These are phyloP conservation scores for Quercus lobata DNA, from an alignment of 331 rosid species.

Conservation along the genomic window DNA sequence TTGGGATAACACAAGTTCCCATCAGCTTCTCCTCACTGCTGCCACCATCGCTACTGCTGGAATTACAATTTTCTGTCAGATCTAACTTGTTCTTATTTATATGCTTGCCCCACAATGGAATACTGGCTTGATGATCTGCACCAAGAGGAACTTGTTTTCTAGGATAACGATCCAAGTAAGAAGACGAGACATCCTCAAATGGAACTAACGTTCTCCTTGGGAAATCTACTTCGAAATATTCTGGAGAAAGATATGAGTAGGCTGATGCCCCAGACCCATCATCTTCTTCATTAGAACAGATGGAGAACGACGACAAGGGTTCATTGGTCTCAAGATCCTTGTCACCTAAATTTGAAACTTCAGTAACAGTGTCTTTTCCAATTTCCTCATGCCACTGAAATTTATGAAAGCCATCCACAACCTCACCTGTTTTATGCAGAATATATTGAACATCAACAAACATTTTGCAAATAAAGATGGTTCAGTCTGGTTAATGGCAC, in stretches of 20 bases:
- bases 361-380: constrained; percentile 23
- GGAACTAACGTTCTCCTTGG: constrained; percentile 31
- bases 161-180: constrained; percentile 23
- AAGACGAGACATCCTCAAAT: constrained; percentile 23
- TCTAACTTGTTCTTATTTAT: not conserved
- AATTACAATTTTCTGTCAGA: not conserved
- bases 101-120: constrained; percentile 42
- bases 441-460: constrained; percentile 3
- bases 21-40: constrained; percentile 33
- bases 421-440: constrained; percentile 25
- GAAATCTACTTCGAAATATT: constrained; percentile 27
- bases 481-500: not conserved
- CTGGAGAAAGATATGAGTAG: constrained; percentile 23
- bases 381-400: constrained; percentile 38
- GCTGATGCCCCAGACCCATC: constrained; percentile 29
- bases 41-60: constrained; percentile 1
- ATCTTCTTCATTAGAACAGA: constrained; percentile 39
- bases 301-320: constrained; percentile 13
- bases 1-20: constrained; percentile 40
- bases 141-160: constrained; percentile 49
- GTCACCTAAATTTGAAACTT: constrained; percentile 11
- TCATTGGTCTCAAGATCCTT: constrained; percentile 21
- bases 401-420: constrained; percentile 29
- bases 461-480: not conserved
- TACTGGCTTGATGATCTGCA: constrained; percentile 46